Percentiles rank a stretch among this genome's conserved stretches.
These are phyloP conservation scores for Puccinellia tenuiflora DNA, from an alignment of 176 grass and related monocot genomes.

Conservation along the genomic window DNA sequence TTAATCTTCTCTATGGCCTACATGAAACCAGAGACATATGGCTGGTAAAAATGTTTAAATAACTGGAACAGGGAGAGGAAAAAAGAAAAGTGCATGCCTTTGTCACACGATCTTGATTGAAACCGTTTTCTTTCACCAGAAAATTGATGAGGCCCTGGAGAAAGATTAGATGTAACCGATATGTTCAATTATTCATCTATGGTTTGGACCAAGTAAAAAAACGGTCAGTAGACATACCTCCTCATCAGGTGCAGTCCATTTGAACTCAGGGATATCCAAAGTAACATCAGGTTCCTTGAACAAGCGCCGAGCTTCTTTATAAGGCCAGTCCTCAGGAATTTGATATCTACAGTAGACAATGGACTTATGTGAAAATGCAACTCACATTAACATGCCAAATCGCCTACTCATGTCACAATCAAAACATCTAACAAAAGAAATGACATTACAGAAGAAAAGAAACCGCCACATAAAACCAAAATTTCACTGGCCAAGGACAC, in stretches of 20 bases:
- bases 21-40: conserved; percentile 18
- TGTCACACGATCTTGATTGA: conserved; percentile 78
- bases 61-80: background rate
- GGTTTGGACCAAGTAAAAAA: background rate
- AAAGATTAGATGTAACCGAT: background rate
- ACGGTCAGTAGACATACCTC: conserved; percentile 35
- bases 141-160: conserved; percentile 62
- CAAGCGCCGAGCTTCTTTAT: conserved; percentile 72
- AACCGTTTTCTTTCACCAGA: conserved; percentile 78
- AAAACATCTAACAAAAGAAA: conserved; percentile 12
- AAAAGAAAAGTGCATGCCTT: conserved; percentile 52
- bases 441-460: background rate
- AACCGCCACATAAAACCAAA: background rate
- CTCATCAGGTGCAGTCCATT: conserved; percentile 78
- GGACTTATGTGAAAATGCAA: background rate
- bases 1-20: conserved; percentile 96
- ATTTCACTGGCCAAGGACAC: background rate
- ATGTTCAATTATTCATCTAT: background rate
- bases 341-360: conserved; percentile 57
- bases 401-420: background rate
- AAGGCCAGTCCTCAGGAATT: conserved; percentile 90
- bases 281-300: conserved; percentile 85
- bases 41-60: background rate
- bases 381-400: conserved; percentile 10
- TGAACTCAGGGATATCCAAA: conserved; percentile 63